A percentile compares a stretch with the other conserved stretches of the same genome.
phyloP scores from a whole-genome alignment of 176 grass and related monocot species.

The Areca catechu region DNA sequence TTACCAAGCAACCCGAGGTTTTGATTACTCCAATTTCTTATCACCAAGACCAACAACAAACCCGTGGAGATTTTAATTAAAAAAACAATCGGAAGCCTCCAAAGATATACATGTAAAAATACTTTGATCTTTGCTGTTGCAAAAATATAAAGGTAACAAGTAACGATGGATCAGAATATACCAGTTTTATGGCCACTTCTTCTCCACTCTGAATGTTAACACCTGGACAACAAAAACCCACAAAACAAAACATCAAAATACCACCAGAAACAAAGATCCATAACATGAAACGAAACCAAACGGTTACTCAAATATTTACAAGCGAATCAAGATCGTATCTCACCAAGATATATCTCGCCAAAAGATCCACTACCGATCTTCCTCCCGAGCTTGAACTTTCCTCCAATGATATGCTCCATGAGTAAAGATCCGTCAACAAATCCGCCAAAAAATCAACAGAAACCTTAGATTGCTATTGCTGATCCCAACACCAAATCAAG shows the following conservation, averaged over 20 bases:
- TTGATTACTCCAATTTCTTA: too few relatives aligned
- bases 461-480: too few relatives aligned
- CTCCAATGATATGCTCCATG: conserved; percentile 82
- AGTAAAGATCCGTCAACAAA: too few relatives aligned
- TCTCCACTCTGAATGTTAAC: conserved; percentile 71
- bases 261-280: conserved; percentile 1
- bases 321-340: background rate
- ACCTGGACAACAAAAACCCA: conserved; percentile 22
- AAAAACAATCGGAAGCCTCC: too few relatives aligned
- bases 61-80: too few relatives aligned
- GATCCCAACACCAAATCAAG: too few relatives aligned
- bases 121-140: too few relatives aligned
- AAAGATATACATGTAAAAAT: too few relatives aligned
- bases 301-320: background rate
- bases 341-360: conserved; percentile 86
- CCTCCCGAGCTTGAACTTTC: conserved; percentile 87
- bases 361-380: conserved; percentile 98
- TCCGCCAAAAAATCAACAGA: too few relatives aligned
- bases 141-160: background rate
- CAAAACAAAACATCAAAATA: too few relatives aligned
- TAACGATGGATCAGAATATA: conserved; percentile 13
- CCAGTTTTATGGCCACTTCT: conserved; percentile 68
- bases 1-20: too few relatives aligned
- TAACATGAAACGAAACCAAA: background rate
- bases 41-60: too few relatives aligned